A percentile compares a stretch with the other conserved stretches of the same genome.
These are phyloP conservation scores for Sonneratia alba DNA, from an alignment of 345 rosid genomes.

Conservation along the genomic window DNA sequence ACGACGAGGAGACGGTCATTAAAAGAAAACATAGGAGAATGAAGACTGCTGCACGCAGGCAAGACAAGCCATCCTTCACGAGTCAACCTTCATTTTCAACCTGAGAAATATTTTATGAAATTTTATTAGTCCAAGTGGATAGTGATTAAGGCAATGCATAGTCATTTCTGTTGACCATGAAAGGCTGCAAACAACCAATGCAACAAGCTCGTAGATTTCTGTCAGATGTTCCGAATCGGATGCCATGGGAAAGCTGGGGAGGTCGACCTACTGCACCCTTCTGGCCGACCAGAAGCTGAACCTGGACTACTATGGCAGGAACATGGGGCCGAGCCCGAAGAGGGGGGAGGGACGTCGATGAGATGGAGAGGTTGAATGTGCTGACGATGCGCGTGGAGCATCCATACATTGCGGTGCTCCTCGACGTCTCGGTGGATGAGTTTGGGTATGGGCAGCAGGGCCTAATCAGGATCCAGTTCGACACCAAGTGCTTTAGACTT, in stretches of 20 bases:
- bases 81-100: too few species aligned
- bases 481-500: slow-evolving; percentile 13
- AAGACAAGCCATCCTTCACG: too few species aligned
- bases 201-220: too few species aligned
- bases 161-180: too few species aligned
- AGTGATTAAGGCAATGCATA: too few species aligned
- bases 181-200: neutral
- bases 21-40: too few species aligned
- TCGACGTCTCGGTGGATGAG: slow-evolving; percentile 16
- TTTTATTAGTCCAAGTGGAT: too few species aligned
- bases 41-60: too few species aligned
- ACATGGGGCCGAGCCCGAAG: slow-evolving; percentile 6
- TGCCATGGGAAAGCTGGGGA: neutral
- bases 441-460: slow-evolving; percentile 18
- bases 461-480: slow-evolving; percentile 18
- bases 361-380: slow-evolving; percentile 1
- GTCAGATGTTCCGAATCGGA: neutral
- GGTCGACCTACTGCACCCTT: neutral
- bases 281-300: neutral
- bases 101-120: too few species aligned
- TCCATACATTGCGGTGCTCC: neutral
- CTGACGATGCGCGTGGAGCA: neutral
- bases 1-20: too few species aligned
- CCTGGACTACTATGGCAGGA: neutral
- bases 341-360: neutral